Conservation (phyloP, 2,329 filamentous ascomycete species). For the Colletotrichum theobromicola region DNA sequence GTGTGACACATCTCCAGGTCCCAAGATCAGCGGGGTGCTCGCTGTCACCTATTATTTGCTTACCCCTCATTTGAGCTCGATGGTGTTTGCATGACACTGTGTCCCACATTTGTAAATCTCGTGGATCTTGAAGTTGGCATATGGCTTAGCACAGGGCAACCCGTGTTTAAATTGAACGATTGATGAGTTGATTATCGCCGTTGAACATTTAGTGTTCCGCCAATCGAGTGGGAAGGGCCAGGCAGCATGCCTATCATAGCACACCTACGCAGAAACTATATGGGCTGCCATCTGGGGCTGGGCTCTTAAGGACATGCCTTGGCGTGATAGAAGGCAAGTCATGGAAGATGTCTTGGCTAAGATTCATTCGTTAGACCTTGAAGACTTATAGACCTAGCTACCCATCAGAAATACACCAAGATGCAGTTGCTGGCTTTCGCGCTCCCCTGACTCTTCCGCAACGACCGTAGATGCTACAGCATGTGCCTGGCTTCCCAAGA, state of each 20-base stretch:
- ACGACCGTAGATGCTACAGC: background rate
- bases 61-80: background rate
- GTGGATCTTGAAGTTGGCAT: background rate
- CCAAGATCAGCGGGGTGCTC: background rate
- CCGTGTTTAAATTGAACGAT: background rate
- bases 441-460: background rate
- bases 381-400: background rate
- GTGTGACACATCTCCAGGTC: background rate
- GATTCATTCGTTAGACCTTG: background rate
- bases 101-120: background rate
- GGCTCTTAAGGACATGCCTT: background rate
- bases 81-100: background rate
- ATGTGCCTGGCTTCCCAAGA: background rate
- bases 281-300: background rate
- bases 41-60: too few species aligned
- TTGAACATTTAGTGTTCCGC: too few species aligned
- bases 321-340: background rate
- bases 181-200: background rate
- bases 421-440: background rate
- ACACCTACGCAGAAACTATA: background rate
- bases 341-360: background rate
- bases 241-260: background rate
- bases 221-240: too few species aligned
- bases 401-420: background rate
- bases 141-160: background rate